Percentiles rank a stretch among this genome's conserved stretches.
Conservation (phyloP, 345 rosid species). For the Arabidopsis arenosa region DNA sequence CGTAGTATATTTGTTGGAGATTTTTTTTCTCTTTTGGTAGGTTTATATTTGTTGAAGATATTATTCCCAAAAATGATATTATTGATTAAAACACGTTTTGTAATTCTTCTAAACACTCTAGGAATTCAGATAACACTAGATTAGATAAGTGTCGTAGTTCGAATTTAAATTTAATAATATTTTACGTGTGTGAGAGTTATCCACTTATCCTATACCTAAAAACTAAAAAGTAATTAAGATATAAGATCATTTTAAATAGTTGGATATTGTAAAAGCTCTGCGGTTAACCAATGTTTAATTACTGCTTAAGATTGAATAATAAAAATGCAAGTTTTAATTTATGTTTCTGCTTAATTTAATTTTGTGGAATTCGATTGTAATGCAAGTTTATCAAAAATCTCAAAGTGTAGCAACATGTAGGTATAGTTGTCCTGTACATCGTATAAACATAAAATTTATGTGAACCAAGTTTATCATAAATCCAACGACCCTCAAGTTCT, state of each 20-base stretch:
- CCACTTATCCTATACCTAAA: too few relatives aligned
- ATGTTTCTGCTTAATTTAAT: too few relatives aligned
- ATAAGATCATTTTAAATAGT: too few relatives aligned
- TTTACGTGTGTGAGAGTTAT: background rate
- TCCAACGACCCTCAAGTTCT: constrained; percentile 9
- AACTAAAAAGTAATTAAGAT: background rate
- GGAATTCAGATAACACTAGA: too few relatives aligned
- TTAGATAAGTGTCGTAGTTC: background rate
- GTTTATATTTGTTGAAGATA: background rate
- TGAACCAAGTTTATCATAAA: too few relatives aligned
- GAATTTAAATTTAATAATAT: background rate
- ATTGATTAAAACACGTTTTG: background rate
- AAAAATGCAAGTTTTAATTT: too few relatives aligned
- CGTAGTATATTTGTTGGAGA: background rate
- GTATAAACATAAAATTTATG: background rate
- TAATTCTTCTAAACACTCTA: background rate
- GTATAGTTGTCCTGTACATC: too few relatives aligned
- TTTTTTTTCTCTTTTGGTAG: too few relatives aligned
- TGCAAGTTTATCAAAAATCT: too few relatives aligned
- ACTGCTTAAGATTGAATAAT: too few relatives aligned
- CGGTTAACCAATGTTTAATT: background rate
- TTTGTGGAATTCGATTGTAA: background rate
- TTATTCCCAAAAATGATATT: background rate
- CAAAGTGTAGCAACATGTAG: too few relatives aligned
- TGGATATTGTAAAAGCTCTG: too few relatives aligned